These are phyloP conservation scores for Tuber umbilicatum DNA, from an alignment of 495 filamentous ascomycete genomes.

Conservation along the genomic window DNA sequence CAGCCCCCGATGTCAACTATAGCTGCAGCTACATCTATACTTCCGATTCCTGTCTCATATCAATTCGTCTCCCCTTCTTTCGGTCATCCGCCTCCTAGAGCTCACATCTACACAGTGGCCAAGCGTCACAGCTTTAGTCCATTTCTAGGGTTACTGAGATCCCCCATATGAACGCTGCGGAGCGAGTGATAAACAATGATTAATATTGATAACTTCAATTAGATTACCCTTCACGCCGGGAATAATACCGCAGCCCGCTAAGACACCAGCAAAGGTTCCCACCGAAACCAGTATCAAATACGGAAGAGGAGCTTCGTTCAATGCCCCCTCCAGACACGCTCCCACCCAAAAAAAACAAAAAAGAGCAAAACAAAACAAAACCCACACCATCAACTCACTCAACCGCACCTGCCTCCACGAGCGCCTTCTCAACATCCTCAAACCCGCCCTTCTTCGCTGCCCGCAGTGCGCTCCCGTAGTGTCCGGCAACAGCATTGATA, in stretches of 20 bases:
- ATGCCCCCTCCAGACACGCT: not conserved
- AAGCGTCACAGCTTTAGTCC: not conserved
- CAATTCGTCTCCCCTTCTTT: not conserved
- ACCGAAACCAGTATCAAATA: not conserved
- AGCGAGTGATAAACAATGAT: not conserved
- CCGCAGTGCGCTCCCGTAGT: conserved; percentile 4
- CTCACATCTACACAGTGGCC: not conserved
- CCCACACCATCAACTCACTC: not conserved
- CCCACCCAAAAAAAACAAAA: not conserved
- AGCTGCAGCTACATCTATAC: not conserved
- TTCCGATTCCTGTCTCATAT: not conserved
- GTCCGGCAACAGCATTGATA: conserved; percentile 17
- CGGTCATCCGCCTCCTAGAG: not conserved
- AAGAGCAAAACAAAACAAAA: not conserved
- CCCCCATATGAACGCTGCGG: not conserved
- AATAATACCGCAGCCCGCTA: not conserved
- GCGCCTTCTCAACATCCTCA: not conserved
- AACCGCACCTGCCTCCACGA: not conserved
- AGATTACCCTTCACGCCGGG: not conserved
- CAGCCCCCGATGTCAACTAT: not conserved
- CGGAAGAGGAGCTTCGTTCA: not conserved
- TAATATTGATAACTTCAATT: not conserved
- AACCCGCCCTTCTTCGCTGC: not conserved
- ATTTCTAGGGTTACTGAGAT: not conserved
- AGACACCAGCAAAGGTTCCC: not conserved